These are phyloP conservation scores for Gamarada debralockiae DNA, from an alignment of 495 filamentous ascomycete species.

Conservation along the genomic window DNA sequence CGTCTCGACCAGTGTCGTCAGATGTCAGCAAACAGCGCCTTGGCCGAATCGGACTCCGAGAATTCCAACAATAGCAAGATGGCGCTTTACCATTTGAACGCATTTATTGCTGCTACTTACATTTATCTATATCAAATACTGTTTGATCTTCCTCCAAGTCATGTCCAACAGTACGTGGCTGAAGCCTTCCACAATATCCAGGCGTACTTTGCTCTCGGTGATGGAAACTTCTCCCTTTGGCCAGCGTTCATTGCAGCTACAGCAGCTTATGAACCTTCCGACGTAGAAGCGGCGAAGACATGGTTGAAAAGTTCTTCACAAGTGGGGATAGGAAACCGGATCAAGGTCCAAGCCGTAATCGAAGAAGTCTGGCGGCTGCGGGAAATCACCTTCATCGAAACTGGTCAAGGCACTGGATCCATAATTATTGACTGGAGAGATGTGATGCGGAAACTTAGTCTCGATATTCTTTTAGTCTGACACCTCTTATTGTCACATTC, in stretches of 20 bases:
- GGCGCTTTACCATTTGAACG: constrained; percentile 14
- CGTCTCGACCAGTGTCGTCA: too few relatives aligned
- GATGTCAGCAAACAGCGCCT: too few relatives aligned
- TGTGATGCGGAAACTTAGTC: too few relatives aligned
- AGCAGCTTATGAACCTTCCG: constrained; percentile 14
- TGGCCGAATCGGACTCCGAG: neutral
- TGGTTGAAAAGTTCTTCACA: constrained; percentile 8
- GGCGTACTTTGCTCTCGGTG: constrained; percentile 6
- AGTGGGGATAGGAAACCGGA: constrained; percentile 20
- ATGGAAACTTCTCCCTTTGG: constrained; percentile 20
- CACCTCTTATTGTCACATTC: too few relatives aligned
- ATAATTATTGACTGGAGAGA: too few relatives aligned
- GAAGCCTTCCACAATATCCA: constrained; percentile 14
- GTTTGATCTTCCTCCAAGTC: constrained; percentile 12
- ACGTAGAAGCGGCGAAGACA: constrained; percentile 9
- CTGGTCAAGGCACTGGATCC: too few relatives aligned
- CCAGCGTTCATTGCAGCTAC: constrained; percentile 23
- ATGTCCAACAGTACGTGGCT: constrained; percentile 16
- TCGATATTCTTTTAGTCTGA: too few relatives aligned
- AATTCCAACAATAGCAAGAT: neutral
- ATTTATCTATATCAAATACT: constrained; percentile 20
- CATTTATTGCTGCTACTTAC: constrained; percentile 19
- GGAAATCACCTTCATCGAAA: too few relatives aligned
- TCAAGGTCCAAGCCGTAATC: too few relatives aligned
- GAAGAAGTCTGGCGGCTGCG: too few relatives aligned